These are phyloP conservation scores for Coemansia sp. DNA, from an alignment of 192 early-diverging fungal genomes.

Conservation along the genomic window DNA sequence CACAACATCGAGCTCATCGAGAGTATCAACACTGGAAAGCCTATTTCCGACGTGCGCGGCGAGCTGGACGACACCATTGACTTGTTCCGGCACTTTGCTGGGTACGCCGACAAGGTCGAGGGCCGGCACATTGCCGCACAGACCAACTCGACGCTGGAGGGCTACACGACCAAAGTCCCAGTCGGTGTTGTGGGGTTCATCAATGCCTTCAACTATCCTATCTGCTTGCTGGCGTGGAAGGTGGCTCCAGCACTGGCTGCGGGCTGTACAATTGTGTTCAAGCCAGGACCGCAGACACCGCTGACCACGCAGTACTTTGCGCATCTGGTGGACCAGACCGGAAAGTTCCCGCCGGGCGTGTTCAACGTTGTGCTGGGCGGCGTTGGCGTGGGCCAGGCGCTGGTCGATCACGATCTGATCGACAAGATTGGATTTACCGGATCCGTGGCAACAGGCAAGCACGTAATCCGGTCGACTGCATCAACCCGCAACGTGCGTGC, in stretches of 20 bases:
- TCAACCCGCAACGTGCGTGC: conserved; percentile 41
- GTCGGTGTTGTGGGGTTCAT: conserved; percentile 56
- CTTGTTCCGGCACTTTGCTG: conserved; percentile 49
- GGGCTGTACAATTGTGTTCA: conserved; percentile 54
- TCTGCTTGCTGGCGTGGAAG: conserved; percentile 53
- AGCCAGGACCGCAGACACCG: conserved; percentile 60
- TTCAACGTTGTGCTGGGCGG: conserved; percentile 58
- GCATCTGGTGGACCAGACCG: conserved; percentile 37
- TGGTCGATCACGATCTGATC: conserved; percentile 47
- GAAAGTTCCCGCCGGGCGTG: conserved; percentile 52
- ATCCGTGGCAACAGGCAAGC: conserved; percentile 54
- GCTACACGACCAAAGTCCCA: conserved; percentile 53
- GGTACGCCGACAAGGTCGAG: conserved; percentile 52
- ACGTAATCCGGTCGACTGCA: conserved; percentile 53
- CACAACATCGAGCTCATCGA: conserved; percentile 48
- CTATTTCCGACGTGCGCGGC: conserved; percentile 46
- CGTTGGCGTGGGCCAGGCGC: conserved; percentile 41
- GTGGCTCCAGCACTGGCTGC: conserved; percentile 52
- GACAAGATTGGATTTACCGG: conserved; percentile 60
- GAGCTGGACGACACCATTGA: conserved; percentile 55
- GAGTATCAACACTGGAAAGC: conserved; percentile 56
- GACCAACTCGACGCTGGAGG: conserved; percentile 25
- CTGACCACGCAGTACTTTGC: conserved; percentile 58
- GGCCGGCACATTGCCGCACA: conserved; percentile 46
- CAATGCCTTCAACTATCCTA: conserved; percentile 64